Evolutionary conservation across 2,329 filamentous ascomycete genomes (phyloP), one percentile per base, ranked within the genome.

Genomic region (Trichoderma lentiforme): DNA sequence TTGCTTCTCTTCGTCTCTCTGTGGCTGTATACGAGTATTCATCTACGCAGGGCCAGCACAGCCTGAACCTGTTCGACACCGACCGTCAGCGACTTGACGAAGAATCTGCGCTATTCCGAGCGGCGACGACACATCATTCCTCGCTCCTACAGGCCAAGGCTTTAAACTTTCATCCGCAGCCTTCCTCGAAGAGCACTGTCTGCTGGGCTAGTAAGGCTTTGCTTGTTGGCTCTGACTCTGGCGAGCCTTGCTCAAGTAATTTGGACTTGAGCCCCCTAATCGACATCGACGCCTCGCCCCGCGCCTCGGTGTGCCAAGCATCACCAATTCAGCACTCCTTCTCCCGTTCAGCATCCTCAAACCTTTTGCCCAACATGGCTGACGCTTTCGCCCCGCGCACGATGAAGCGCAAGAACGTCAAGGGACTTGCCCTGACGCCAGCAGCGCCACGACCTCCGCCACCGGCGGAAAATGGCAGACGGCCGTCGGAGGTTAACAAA

Each of bases 321-420:
- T 34, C 65, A 24, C 64, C 53, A 57, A 34, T 26, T 53, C 34
- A 61, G 7, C 53, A 43, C 58, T 30, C 58, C 70, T 60, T 72
- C 70, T 15, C 28, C 56, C n/a, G 9, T 56, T 36, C 47, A 28
- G 15, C n/a, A 18, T 43, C 39, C 4, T 18, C 21, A 9, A 58
- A 21, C 30, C 57, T 28, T 28, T 65, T 26, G 58, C 60, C 73
- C 80, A 81, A 75, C 80, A 91, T 91, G 90, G 86, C 87, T 77
- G 89, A 91, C 78, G 79, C 83, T 39, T 90, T 91, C 76, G 88
- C 88, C 74, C 88, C 88, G 83, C 89, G 89, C 83, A 97, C 96
- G 74, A 92, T 99, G 91, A 98, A 98, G 91, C 92, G 95, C 87
- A 98, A 98, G 89, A 99, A 99, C 82, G 92, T 97, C 83, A 98